Evolutionary conservation across 1,139 yeast genomes (phyloP).

Genomic region (Suhomyces bribrorum): DNA sequence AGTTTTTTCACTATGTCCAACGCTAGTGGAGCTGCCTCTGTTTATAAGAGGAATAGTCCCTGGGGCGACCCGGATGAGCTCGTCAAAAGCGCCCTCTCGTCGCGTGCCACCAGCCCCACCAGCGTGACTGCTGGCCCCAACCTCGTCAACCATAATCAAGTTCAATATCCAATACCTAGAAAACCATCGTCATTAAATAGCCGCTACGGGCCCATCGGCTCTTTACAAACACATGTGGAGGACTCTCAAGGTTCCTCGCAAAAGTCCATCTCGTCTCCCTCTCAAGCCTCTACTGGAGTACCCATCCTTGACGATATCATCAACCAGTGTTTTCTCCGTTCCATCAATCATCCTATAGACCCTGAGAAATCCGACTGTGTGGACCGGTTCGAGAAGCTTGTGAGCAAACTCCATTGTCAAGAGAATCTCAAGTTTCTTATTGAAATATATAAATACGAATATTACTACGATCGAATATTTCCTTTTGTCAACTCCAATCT

Average conservation of each 20-base stretch:
- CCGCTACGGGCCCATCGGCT: slow-evolving; percentile 2
- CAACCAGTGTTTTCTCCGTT: slow-evolving; percentile 24
- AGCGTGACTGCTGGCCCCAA: background rate
- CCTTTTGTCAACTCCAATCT: slow-evolving; percentile 13
- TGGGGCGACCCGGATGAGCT: background rate
- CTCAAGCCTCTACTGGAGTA: background rate
- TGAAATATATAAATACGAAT: slow-evolving; percentile 45
- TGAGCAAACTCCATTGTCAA: slow-evolving; percentile 35
- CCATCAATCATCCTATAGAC: slow-evolving; percentile 18
- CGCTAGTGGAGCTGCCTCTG: slow-evolving; percentile 2
- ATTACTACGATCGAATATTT: slow-evolving; percentile 27
- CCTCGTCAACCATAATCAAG: background rate
- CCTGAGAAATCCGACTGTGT: slow-evolving; percentile 4
- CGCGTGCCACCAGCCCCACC: background rate
- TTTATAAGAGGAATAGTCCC: background rate
- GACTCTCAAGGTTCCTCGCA: background rate
- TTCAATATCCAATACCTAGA: slow-evolving; percentile 17
- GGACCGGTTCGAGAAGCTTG: slow-evolving; percentile 17
- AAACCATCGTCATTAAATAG: slow-evolving; percentile 15
- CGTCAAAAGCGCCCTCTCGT: background rate
- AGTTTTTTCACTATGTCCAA: slow-evolving; percentile 4
- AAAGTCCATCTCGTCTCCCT: background rate
- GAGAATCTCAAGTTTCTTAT: slow-evolving; percentile 50
- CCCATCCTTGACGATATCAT: slow-evolving; percentile 23
- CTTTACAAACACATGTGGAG: background rate